Evolutionary conservation across 2,329 filamentous ascomycete genomes (phyloP), one percentile per base, ranked within the genome.

Genomic region (Domatiomyces catenatus): DNA sequence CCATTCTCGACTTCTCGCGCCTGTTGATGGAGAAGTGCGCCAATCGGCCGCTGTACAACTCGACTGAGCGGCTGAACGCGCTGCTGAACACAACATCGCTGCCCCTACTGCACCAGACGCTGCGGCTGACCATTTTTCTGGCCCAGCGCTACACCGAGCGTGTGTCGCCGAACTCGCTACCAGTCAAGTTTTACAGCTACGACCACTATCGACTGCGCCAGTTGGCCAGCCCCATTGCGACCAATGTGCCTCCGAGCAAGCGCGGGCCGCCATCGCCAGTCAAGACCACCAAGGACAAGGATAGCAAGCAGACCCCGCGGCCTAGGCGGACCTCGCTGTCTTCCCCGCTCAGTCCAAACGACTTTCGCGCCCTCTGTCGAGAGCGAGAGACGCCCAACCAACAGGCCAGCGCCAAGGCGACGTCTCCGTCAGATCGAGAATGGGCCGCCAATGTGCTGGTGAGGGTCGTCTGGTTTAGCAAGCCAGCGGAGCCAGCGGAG

Each of bases 1-100:
- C 79, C 26, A 76, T 96, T 49, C 73, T 98, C 53, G 75, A 79
- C 59, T 98, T 98, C 67, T 94, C 89, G 19, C 80, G 83, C 54
- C 77, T 94, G 66, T 74, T 98, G 26, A 71, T 96, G 48, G 87
- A 96, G 64, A 92, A 94, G 64, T 98, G 92, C 67, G 92, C 90
- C 53, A 98, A 98, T 64, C 77, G 93, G 59, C 95, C 89, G 69
- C 81, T 98, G 60, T 98, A 96, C 66, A 86, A 84, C 54, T 98
- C 92, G 71, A 96, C 90, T 65, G 76, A 83, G 58, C 86, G 93
- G 60, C 72, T 98, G 54, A 92, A 90, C 64, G 83, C 89, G 63
- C 75, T 98, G 42, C 77, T 98, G 52, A 86, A 95, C 66, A 90
- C 85, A 44, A 90, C 86, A 2, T 89, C 84, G 20, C 74, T 90